Evolutionary conservation across 2,329 filamentous ascomycete genomes (phyloP), one percentile per base, ranked within the genome.

Genomic region (Diplodia seriata): DNA sequence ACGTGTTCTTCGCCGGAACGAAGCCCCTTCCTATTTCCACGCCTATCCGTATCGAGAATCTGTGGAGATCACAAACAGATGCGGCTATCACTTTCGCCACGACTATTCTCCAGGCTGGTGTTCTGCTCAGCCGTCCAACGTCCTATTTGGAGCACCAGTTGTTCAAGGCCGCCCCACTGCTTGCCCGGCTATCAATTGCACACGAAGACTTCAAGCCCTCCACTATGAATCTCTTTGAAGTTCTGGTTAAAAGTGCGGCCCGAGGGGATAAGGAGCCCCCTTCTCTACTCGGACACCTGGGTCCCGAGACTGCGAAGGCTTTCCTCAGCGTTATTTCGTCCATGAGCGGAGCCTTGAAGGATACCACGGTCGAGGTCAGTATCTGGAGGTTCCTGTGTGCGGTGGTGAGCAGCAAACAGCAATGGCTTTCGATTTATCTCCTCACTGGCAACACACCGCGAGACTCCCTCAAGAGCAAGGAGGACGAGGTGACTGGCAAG

Each of bases 391-490:
- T 99, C 74, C 88, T 98, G 65, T 91, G 94, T 2, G 89, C 90
- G 3, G 90, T 98, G 56, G 87, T 99, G 69, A 91, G 91, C 71
- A 94, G 93, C 76, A 90, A 93, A 70, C 95, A 99, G 76, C 94
- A 97, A 75, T 98, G 94, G 92, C 92, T 99, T 82, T 92, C 94
- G 0, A 92, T 97, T 70, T 97, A 94, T 75, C 85, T 99, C 9
- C 87, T 98, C 49, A 97, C 93, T 7, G 95, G 94, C 26, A 90
- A 89, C 74, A 93, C 93, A 0, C 93, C 94, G 4, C 88, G 91
- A 70, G 89, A 95, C 72, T 87, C 90, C 5, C 82, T 93, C 74
- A 88, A 88, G 53, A 84, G 83, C 54, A 57, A 53, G 4, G 33
- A 56, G 15, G 59, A 71, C 81, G 85, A 33, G 66, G 69, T 8